Base-by-base conservation (phyloP, 768 basidiomycete genomes). In the Pleurotus cornucopiae region DNA sequence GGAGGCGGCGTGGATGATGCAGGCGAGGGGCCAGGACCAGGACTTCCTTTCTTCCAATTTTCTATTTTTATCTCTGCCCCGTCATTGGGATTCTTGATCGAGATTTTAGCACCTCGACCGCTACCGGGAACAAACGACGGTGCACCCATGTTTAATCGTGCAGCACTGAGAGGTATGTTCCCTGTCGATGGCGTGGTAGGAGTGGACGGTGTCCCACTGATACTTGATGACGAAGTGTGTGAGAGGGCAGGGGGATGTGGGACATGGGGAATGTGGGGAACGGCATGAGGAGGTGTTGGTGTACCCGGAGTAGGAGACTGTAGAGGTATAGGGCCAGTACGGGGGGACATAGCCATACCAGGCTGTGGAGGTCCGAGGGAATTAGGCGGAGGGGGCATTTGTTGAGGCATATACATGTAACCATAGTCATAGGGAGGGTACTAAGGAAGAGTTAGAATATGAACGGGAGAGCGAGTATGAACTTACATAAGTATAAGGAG, bases 261-360 rank as follows among this genome's bases (percentile, higher is more conserved):
- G 13, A 78, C 73, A 61, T 76, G 80, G 14, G 76, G 71, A 11
- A 75, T 71, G 62, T 81, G 80, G 47, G 39, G 51, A 14, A 53
- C 39, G 39, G 51, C 51, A 23, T 53, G 51, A 7, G 51, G 41
- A 40, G 51, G 51, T 18, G 51, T 87, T n/a, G 89, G 87, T 1
- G 89, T 90, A 26, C 81, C 82, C 11, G 88, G 84, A 4, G 72
- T 67, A 62, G 82, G 84, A 14, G 87, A 63, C 48, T 63, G 71
- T 11, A 73, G 74, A 48, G 79, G 75, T 34, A 76, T 65, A 40
- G 79, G 69, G 49, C 69, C 80, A 63, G 79, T 84, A 60, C 86
- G 82, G 38, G 89, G 88, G 13, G 89, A 89, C 76, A 90, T 81
- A 4, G 86, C 76, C 69, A 85, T 80, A 51, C 71, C 71, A 30